A percentile compares a stretch with the other conserved stretches of the same genome.
These are phyloP conservation scores for Filobasidium wieringae DNA, from an alignment of 768 basidiomycete genomes.

Conservation along the genomic window DNA sequence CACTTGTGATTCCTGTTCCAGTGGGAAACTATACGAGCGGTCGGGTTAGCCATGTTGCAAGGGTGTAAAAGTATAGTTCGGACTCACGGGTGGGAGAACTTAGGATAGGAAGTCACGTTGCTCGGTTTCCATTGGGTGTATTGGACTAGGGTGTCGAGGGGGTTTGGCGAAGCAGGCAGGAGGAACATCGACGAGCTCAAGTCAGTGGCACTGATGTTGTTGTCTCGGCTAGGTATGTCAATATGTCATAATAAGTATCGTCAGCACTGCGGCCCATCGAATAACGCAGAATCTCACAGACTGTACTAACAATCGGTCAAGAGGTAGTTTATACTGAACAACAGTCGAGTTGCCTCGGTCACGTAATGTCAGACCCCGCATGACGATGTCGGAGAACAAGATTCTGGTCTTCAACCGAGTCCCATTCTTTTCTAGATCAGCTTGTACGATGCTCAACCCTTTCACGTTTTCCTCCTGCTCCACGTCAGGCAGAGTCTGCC, in stretches of 20 bases:
- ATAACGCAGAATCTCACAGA: too few relatives aligned
- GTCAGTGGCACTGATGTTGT: background rate
- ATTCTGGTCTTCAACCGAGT: background rate
- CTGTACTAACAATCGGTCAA: background rate
- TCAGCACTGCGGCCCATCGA: too few relatives aligned
- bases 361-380: background rate
- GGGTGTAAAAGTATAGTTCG: too few relatives aligned
- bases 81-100: background rate
- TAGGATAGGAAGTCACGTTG: background rate
- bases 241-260: too few relatives aligned
- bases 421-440: background rate
- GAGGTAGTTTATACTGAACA: background rate
- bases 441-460: background rate
- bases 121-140: background rate
- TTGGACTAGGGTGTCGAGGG: background rate
- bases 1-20: too few relatives aligned
- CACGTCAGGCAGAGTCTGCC: background rate
- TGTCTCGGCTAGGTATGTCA: background rate
- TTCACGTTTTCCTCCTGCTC: background rate
- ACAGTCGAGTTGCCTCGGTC: background rate
- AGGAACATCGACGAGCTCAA: background rate
- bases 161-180: background rate
- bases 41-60: too few relatives aligned
- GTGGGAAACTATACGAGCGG: too few relatives aligned
- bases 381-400: background rate